Conservation (phyloP, 2,329 filamentous ascomycete species). For the Chrysoporthe austroafricana region DNA sequence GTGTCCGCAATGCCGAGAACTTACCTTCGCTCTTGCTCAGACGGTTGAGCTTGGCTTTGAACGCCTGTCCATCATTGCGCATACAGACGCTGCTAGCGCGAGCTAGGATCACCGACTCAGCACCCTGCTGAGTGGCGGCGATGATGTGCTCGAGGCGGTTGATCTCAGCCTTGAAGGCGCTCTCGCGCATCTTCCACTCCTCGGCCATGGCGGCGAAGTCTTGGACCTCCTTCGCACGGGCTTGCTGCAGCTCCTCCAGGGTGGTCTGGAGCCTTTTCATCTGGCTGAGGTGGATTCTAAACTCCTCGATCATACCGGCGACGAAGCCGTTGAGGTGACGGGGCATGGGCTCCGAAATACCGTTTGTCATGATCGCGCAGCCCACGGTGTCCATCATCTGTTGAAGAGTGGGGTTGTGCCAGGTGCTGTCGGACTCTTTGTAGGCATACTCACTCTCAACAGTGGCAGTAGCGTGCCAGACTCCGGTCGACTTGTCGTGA, state of each 20-base stretch:
- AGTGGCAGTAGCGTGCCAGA: neutral
- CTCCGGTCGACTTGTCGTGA: conserved; percentile 1
- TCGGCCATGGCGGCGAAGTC: conserved; percentile 18
- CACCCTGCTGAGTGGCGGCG: conserved; percentile 20
- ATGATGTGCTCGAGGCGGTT: conserved; percentile 28
- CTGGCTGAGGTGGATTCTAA: conserved; percentile 15
- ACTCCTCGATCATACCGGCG: conserved; percentile 26
- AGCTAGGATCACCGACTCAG: conserved; percentile 21
- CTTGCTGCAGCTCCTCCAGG: conserved; percentile 7
- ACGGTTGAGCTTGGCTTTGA: conserved; percentile 18
- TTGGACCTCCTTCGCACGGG: conserved; percentile 20
- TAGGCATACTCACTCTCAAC: conserved; percentile 2
- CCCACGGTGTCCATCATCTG: conserved; percentile 29
- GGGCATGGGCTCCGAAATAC: conserved; percentile 25
- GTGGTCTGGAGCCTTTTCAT: neutral
- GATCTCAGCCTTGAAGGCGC: conserved; percentile 26
- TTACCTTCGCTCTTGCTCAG: conserved; percentile 24
- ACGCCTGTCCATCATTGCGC: conserved; percentile 18
- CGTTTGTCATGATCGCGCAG: conserved; percentile 26
- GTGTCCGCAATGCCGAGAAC: neutral
- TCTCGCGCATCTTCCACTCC: conserved; percentile 25
- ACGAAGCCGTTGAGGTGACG: conserved; percentile 28
- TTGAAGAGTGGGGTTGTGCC: conserved; percentile 26
- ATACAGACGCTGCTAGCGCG: conserved; percentile 24
- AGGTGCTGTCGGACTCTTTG: conserved; percentile 20